These are phyloP conservation scores for Coniophora puteana DNA, from an alignment of 1,284 basidiomycete genomes.

Conservation along the genomic window DNA sequence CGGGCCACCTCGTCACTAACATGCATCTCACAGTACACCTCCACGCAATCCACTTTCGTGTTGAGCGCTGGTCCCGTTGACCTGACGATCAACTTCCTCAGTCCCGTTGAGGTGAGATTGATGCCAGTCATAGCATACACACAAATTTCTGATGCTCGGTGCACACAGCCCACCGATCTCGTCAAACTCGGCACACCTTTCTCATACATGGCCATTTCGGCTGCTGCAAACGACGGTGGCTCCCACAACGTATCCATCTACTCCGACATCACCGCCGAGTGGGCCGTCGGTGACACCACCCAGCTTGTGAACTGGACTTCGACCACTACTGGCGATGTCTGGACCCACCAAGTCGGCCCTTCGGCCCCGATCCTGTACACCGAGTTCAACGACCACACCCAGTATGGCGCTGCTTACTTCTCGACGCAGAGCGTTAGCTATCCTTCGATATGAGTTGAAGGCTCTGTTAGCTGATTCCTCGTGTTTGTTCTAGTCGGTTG, in stretches of 20 bases:
- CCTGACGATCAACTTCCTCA: constrained; percentile 52
- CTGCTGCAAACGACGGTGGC: constrained; percentile 43
- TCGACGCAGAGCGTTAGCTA: constrained; percentile 49
- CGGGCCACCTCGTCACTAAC: no score
- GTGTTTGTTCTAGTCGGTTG: constrained; percentile 31
- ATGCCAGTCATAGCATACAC: no score
- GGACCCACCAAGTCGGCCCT: constrained; percentile 55
- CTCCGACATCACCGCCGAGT: constrained; percentile 61
- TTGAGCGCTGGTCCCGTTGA: constrained; percentile 56
- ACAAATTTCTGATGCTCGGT: constrained; percentile 3
- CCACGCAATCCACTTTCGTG: constrained; percentile 56
- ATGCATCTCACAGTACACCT: constrained; percentile 42
- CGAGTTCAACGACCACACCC: constrained; percentile 54
- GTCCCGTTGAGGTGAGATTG: constrained; percentile 56
- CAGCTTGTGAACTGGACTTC: constrained; percentile 48
- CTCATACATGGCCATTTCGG: constrained; percentile 51
- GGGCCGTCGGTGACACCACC: constrained; percentile 53
- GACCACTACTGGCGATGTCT: constrained; percentile 36
- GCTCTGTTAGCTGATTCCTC: no score
- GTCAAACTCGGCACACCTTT: constrained; percentile 55
- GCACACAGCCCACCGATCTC: constrained; percentile 42
- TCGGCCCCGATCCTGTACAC: constrained; percentile 37
- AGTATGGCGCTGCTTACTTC: constrained; percentile 60
- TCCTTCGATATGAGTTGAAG: constrained; percentile 22
- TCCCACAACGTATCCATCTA: constrained; percentile 54